These are phyloP conservation scores for Leucocoprinus sp. DNA, from an alignment of 768 basidiomycete genomes.

Conservation along the genomic window DNA sequence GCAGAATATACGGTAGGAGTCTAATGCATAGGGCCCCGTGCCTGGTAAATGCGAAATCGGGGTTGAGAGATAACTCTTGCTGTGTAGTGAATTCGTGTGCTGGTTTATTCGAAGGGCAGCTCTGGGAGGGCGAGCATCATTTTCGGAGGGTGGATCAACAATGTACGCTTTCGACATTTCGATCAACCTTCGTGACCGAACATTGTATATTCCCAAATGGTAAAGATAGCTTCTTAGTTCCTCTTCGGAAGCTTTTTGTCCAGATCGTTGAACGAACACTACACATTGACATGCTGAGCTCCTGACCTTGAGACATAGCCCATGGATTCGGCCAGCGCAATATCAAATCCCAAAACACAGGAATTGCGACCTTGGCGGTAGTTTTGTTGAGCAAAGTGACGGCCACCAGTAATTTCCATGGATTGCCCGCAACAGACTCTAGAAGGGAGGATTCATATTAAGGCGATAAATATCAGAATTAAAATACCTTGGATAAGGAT, in stretches of 20 bases:
- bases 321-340: slow-evolving; percentile 50
- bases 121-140: slow-evolving; percentile 26
- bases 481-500: slow-evolving; percentile 31
- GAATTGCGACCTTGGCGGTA: slow-evolving; percentile 51
- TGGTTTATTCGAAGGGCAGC: slow-evolving; percentile 8
- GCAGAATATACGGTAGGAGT: slow-evolving; percentile 72
- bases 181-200: slow-evolving; percentile 49
- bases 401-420: slow-evolving; percentile 65
- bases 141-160: slow-evolving; percentile 28
- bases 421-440: slow-evolving; percentile 47
- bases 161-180: slow-evolving; percentile 45
- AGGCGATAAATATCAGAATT: neutral
- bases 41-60: slow-evolving; percentile 55
- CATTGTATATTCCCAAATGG: slow-evolving; percentile 51
- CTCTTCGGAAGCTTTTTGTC: slow-evolving; percentile 28
- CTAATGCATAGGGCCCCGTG: slow-evolving; percentile 62
- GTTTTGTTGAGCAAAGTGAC: slow-evolving; percentile 68
- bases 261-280: neutral
- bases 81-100: slow-evolving; percentile 14
- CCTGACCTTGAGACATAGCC: slow-evolving; percentile 44
- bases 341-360: slow-evolving; percentile 54
- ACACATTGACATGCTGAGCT: neutral
- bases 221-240: slow-evolving; percentile 40
- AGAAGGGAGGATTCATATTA: neutral
- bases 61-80: slow-evolving; percentile 34